Percentiles rank a stretch among this genome's conserved stretches.
Conservation (phyloP, 805 yeast genomes). For the Hanseniaspora meyeri region DNA sequence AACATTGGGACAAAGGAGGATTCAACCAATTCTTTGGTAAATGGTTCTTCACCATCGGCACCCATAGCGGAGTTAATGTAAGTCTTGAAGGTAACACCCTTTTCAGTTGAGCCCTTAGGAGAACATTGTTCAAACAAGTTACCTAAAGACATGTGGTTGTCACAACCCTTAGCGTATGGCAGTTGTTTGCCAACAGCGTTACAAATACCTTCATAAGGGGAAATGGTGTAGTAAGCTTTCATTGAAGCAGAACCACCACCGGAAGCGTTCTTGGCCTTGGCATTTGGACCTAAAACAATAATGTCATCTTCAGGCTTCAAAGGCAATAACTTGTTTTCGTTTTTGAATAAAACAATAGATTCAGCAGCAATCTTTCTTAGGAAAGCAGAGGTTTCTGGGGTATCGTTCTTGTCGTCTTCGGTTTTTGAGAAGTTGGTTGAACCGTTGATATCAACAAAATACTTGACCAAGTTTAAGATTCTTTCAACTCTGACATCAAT, state of each 20-base stretch:
- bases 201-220: constrained; percentile 38
- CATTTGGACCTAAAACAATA: constrained; percentile 52
- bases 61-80: constrained; percentile 20
- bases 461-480: constrained; percentile 37
- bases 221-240: constrained; percentile 35
- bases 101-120: constrained; percentile 15
- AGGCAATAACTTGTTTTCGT: constrained; percentile 38
- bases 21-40: constrained; percentile 23
- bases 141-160: constrained; percentile 29
- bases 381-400: constrained; percentile 35
- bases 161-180: constrained; percentile 29
- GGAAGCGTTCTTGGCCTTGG: constrained; percentile 34
- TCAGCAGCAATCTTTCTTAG: constrained; percentile 39
- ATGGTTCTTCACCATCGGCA: constrained; percentile 18
- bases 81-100: constrained; percentile 23
- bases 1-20: constrained; percentile 19
- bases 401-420: constrained; percentile 29
- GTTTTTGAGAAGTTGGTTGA: background rate
- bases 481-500: constrained; percentile 39
- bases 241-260: constrained; percentile 57
- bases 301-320: constrained; percentile 31
- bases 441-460: constrained; percentile 22
- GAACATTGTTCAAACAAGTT: constrained; percentile 23
- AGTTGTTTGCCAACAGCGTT: constrained; percentile 22
- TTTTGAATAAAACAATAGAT: constrained; percentile 45